Evolutionary conservation across 805 yeast genomes (phyloP).

Genomic region (Suhomyces kilbournensis): DNA sequence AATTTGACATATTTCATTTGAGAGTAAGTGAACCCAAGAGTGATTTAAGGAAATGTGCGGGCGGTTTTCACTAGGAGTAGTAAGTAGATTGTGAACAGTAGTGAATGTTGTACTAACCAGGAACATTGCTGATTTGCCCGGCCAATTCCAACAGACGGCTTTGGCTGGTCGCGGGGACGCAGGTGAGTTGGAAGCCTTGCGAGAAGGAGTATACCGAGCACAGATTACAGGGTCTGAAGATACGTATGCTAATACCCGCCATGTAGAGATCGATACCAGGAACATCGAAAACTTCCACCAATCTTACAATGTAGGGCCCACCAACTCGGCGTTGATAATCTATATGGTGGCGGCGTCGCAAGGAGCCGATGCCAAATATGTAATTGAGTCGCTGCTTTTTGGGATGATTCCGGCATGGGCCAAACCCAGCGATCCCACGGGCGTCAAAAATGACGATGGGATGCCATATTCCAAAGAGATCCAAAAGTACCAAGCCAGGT

Average conservation of each 20-base stretch:
- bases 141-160: conserved; percentile 23
- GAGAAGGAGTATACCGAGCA: conserved; percentile 1
- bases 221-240: conserved; percentile 8
- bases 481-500: conserved; percentile 39
- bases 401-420: conserved; percentile 74
- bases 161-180: conserved; percentile 1
- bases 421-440: conserved; percentile 37
- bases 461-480: conserved; percentile 27
- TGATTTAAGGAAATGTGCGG: conserved; percentile 67
- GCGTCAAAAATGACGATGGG: conserved; percentile 20
- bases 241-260: neutral
- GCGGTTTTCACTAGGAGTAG: conserved; percentile 50
- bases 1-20: neutral
- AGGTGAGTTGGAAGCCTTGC: neutral
- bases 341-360: conserved; percentile 13
- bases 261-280: conserved; percentile 4
- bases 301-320: conserved; percentile 64
- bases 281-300: conserved; percentile 19
- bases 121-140: conserved; percentile 27
- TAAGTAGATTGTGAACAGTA: conserved; percentile 16
- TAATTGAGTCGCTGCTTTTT: conserved; percentile 65
- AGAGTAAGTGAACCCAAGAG: neutral
- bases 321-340: conserved; percentile 45
- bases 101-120: conserved; percentile 4
- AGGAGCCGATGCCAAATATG: conserved; percentile 13